phyloP scores from a whole-genome alignment of 2,329 filamentous ascomycete genomes.

The Diaporthe amygdali region DNA sequence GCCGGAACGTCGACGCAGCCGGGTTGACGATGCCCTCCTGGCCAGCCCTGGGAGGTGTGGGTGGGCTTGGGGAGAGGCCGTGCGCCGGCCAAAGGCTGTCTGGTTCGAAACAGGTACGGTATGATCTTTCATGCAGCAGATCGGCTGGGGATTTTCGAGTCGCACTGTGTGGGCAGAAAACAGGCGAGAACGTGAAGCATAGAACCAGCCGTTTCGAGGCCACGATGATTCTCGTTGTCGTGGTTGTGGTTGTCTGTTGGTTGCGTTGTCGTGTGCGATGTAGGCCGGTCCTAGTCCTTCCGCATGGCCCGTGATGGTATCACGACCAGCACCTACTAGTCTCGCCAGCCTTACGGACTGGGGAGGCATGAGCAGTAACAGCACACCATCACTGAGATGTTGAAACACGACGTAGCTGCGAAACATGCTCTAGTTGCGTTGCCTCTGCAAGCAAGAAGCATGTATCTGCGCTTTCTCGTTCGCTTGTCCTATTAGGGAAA shows the following conservation, averaged over 20 bases:
- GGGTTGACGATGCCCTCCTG: neutral
- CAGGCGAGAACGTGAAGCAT: neutral
- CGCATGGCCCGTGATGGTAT: neutral
- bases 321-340: neutral
- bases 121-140: constrained; percentile 18
- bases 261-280: neutral
- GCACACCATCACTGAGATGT: neutral
- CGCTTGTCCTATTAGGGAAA: neutral
- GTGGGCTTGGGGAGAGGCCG: neutral
- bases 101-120: constrained; percentile 23
- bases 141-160: neutral
- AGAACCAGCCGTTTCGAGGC: neutral
- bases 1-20: neutral
- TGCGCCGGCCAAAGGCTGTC: constrained; percentile 13
- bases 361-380: neutral
- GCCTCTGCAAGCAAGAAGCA: constrained; percentile 3
- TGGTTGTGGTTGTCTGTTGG: neutral
- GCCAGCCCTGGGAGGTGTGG: neutral
- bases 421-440: neutral
- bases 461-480: neutral
- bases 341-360: constrained; percentile 8
- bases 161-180: neutral
- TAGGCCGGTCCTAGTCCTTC: neutral
- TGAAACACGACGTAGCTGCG: constrained; percentile 6
- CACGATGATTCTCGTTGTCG: neutral